phyloP scores from a whole-genome alignment of 306 rosid species.

The Lotus japonicus region DNA sequence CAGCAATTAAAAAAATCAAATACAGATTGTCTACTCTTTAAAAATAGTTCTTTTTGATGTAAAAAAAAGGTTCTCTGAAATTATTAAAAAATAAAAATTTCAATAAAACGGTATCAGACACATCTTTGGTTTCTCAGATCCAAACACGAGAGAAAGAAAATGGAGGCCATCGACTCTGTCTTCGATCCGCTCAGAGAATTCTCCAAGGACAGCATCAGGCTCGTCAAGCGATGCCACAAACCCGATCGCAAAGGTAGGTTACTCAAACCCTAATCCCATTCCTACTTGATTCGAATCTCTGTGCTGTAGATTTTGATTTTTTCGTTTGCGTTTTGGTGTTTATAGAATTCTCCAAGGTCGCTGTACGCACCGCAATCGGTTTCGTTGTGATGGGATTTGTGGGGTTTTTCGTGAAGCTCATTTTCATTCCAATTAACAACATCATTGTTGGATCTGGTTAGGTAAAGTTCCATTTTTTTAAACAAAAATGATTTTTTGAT shows the following conservation, averaged over 20 bases:
- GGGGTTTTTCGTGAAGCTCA: conserved; percentile 67
- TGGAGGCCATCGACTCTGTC: conserved; percentile 30
- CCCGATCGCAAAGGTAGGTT: conserved; percentile 39
- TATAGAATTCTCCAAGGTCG: conserved; percentile 79
- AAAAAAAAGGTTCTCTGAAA: no score
- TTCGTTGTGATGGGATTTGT: conserved; percentile 85
- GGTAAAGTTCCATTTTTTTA: conserved; percentile 14
- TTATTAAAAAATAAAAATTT: no score
- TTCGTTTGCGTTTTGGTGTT: background rate
- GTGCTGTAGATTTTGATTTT: background rate
- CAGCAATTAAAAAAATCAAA: no score
- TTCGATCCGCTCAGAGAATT: conserved; percentile 34
- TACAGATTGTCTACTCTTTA: no score
- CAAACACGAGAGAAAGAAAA: conserved; percentile 1
- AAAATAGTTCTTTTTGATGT: no score
- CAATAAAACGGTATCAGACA: no score
- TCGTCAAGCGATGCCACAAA: conserved; percentile 36
- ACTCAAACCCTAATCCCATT: background rate
- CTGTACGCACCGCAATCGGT: conserved; percentile 71
- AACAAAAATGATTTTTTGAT: background rate
- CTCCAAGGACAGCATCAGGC: conserved; percentile 31
- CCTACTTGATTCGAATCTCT: background rate
- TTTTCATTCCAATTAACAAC: conserved; percentile 79
- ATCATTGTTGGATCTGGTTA: conserved; percentile 78
- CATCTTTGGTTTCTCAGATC: background rate